A percentile compares a stretch with the other conserved stretches of the same genome.
Conservation (phyloP, 176 grass and related monocot genomes). For the Lolium perenne region DNA sequence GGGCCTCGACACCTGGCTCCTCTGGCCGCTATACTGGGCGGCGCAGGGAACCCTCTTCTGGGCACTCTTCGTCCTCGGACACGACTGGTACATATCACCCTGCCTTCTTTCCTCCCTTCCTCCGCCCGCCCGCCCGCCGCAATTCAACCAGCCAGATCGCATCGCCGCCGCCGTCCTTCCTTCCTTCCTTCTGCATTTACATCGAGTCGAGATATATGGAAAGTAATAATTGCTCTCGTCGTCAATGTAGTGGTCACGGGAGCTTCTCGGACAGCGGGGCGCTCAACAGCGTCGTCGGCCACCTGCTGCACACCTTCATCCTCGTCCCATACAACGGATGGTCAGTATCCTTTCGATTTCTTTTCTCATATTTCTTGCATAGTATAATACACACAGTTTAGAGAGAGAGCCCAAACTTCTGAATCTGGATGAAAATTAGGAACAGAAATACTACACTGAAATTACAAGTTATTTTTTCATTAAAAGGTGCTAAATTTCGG, state of each 20-base stretch:
- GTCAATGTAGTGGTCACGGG: conserved; percentile 68
- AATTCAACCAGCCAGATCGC: neutral
- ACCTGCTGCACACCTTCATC: conserved; percentile 77
- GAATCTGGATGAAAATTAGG: neutral
- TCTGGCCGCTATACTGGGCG: conserved; percentile 79
- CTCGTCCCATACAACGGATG: conserved; percentile 94
- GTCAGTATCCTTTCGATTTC: conserved; percentile 6
- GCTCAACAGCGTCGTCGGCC: conserved; percentile 74
- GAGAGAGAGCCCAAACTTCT: neutral
- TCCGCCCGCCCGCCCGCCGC: neutral
- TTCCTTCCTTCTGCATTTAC: neutral
- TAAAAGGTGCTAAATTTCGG: neutral
- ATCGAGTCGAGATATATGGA: neutral
- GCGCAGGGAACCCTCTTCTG: conserved; percentile 94
- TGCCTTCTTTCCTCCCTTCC: neutral
- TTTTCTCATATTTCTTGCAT: neutral
- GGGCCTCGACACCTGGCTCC: conserved; percentile 26
- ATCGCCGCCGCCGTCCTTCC: neutral
- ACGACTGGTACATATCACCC: conserved; percentile 65
- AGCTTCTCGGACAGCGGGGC: conserved; percentile 70
- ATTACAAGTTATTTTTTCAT: neutral
- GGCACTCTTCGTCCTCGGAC: conserved; percentile 92
- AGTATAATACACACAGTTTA: neutral
- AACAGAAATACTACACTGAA: neutral
- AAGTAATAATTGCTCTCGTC: neutral